phyloP scores from a whole-genome alignment of 2,329 filamentous ascomycete species.

The Aspergillus calidoustus region DNA sequence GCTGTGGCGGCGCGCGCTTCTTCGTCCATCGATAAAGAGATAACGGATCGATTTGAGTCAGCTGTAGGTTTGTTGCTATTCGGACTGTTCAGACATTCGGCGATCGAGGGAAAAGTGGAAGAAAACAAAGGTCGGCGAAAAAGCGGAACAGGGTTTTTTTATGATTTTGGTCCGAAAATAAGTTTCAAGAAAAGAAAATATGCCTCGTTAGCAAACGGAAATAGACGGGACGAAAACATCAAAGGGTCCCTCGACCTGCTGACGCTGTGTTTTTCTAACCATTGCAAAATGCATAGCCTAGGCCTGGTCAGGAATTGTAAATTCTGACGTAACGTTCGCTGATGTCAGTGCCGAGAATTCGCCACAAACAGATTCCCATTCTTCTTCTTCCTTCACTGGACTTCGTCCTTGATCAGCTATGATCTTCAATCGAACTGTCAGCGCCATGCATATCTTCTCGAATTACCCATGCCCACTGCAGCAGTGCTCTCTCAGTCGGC shows the following conservation, averaged over 20 bases:
- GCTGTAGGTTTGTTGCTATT: slow-evolving; percentile 16
- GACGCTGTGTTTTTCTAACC: slow-evolving; percentile 2
- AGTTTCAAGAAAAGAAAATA: background rate
- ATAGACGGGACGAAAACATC: background rate
- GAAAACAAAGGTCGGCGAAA: background rate
- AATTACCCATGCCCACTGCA: background rate
- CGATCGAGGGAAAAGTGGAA: background rate
- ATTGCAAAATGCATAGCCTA: background rate
- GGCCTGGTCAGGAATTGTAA: background rate
- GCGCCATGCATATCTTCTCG: background rate
- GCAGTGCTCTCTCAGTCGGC: background rate
- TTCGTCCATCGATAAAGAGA: slow-evolving; percentile 40
- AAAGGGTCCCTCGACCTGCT: background rate
- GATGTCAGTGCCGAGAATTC: slow-evolving; percentile 13
- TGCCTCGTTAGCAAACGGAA: background rate
- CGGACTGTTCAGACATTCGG: slow-evolving; percentile 10
- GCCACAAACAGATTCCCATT: slow-evolving; percentile 3
- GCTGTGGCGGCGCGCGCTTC: slow-evolving; percentile 27
- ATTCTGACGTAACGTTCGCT: slow-evolving; percentile 6
- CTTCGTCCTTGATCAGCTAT: background rate
- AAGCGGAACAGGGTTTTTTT: background rate
- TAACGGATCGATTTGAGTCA: background rate
- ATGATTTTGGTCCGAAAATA: background rate
- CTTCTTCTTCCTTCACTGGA: background rate
- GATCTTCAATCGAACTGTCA: background rate